A percentile compares a stretch with the other conserved stretches of the same genome.
phyloP scores from a whole-genome alignment of 2,329 filamentous ascomycete species.

The Gaeumannomyces tritici region DNA sequence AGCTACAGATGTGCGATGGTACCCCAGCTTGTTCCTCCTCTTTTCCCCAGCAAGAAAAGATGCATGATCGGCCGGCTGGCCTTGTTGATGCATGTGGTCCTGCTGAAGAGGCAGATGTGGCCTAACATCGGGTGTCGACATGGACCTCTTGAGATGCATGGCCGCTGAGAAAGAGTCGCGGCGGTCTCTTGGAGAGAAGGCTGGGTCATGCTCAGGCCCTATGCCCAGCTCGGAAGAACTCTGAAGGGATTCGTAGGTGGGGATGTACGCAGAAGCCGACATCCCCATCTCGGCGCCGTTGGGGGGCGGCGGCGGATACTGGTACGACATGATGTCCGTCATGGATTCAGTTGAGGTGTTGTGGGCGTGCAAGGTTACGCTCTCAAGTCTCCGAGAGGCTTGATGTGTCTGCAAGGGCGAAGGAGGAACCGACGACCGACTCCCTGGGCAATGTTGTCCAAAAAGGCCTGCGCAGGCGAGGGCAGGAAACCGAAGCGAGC shows the following conservation, averaged over 20 bases:
- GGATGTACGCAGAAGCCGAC: constrained; percentile 26
- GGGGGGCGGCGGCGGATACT: constrained; percentile 33
- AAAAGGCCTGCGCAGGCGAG: neutral
- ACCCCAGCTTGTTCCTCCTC: constrained; percentile 82
- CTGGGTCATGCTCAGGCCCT: constrained; percentile 18
- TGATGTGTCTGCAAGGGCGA: neutral
- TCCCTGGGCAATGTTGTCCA: neutral
- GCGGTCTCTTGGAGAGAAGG: constrained; percentile 23
- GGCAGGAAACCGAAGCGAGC: neutral
- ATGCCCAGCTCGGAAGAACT: constrained; percentile 20
- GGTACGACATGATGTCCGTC: constrained; percentile 38
- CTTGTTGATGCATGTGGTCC: constrained; percentile 2
- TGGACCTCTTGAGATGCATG: constrained; percentile 35
- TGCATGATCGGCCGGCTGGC: constrained; percentile 17
- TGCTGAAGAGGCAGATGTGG: constrained; percentile 16
- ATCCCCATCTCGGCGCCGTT: constrained; percentile 31
- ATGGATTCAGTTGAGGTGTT: constrained; percentile 20
- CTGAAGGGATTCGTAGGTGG: constrained; percentile 22
- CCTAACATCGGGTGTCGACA: constrained; percentile 39
- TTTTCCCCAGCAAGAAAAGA: constrained; percentile 35
- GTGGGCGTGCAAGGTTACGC: constrained; percentile 14
- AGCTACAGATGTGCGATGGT: constrained; percentile 89
- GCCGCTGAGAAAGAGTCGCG: constrained; percentile 26
- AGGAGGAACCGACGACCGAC: neutral
- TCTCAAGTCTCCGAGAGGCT: neutral